Conservation (phyloP, 1,284 basidiomycete genomes). For the Veloporphyrellus conicus region DNA sequence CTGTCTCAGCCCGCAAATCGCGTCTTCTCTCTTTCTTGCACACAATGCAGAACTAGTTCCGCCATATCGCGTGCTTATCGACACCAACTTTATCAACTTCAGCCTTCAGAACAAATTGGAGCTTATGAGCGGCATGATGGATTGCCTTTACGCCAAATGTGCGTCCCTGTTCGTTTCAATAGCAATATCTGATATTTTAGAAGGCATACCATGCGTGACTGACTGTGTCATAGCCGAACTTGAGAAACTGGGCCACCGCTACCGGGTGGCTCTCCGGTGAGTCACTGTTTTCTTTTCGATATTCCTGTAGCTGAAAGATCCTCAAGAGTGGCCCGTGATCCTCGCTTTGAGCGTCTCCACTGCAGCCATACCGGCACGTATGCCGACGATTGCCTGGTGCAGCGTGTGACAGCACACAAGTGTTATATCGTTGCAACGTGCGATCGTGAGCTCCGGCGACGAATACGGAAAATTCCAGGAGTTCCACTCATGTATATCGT, state of each 20-base stretch:
- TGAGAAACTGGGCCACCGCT: constrained; percentile 95
- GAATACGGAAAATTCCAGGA: constrained; percentile 91
- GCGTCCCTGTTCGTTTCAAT: constrained; percentile 30
- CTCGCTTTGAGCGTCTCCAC: constrained; percentile 88
- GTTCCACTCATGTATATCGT: constrained; percentile 97
- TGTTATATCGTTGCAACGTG: constrained; percentile 99
- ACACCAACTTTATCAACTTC: constrained; percentile 99
- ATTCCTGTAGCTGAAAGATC: background rate
- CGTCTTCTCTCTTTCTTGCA: constrained; percentile 90
- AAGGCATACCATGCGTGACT: constrained; percentile 97
- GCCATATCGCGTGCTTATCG: constrained; percentile 95
- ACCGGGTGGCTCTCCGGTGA: constrained; percentile 88
- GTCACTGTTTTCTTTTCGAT: constrained; percentile 20
- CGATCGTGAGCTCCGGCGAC: constrained; percentile 88
- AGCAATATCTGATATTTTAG: constrained; percentile 2
- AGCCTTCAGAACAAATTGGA: constrained; percentile 98
- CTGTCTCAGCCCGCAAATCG: constrained; percentile 63
- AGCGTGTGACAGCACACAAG: constrained; percentile 90
- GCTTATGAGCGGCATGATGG: constrained; percentile 97
- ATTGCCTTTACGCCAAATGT: constrained; percentile 99
- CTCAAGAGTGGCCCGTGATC: constrained; percentile 88
- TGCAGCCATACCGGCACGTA: constrained; percentile 96
- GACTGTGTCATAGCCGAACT: constrained; percentile 98
- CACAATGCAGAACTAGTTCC: constrained; percentile 97
- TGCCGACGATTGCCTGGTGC: constrained; percentile 97